phyloP scores from a whole-genome alignment of 768 basidiomycete genomes.

The Kwoniella pini region DNA sequence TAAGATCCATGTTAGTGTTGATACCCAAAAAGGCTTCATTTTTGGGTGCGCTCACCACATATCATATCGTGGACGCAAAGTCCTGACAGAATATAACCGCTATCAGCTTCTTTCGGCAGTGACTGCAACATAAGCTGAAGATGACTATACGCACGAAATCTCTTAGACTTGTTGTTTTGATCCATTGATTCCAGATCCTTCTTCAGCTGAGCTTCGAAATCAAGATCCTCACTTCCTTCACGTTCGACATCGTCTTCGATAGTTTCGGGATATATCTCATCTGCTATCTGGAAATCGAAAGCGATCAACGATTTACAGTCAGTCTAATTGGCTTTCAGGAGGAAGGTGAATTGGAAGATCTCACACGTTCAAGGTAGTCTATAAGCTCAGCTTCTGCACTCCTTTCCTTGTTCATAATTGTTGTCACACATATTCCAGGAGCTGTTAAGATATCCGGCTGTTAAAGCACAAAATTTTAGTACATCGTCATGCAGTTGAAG shows the following conservation, averaged over 20 bases:
- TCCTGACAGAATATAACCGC: conserved; percentile 4
- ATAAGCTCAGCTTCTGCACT: conserved; percentile 44
- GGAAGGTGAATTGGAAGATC: no score
- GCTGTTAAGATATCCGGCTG: conserved; percentile 33
- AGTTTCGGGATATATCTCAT: conserved; percentile 45
- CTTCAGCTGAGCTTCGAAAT: conserved; percentile 42
- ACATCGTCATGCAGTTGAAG: no score
- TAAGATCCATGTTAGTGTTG: conserved; percentile 5
- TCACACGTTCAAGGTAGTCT: conserved; percentile 34
- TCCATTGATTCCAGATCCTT: conserved; percentile 35
- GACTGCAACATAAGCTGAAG: not conserved
- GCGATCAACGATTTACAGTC: no score
- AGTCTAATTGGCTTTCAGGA: no score
- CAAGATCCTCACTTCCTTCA: conserved; percentile 24
- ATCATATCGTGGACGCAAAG: conserved; percentile 38
- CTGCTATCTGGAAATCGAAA: conserved; percentile 23
- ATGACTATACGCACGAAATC: conserved; percentile 32
- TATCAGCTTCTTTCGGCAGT: not conserved
- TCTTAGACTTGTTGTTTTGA: conserved; percentile 32
- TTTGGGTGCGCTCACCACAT: no score
- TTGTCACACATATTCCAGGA: conserved; percentile 39
- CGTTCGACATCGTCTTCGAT: conserved; percentile 21
- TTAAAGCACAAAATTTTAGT: no score
- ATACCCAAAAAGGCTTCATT: no score
- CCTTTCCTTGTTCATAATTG: conserved; percentile 36